Base-by-base conservation (phyloP, 176 grass and related monocot species). In the Phyllostachys edulis region DNA sequence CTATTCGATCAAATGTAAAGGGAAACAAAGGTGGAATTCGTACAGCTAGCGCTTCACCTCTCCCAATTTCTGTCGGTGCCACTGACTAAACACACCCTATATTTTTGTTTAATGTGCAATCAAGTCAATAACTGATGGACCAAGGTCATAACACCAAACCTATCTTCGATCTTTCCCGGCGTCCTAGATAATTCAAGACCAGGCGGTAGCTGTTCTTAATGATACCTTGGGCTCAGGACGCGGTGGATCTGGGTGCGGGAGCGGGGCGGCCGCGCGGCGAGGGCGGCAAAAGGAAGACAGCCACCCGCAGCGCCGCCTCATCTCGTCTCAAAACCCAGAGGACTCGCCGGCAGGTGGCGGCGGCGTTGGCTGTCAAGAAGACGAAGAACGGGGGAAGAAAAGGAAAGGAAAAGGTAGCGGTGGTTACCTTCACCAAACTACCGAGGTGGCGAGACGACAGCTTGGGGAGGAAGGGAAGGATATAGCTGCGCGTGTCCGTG, bases 301-400 rank as follows among this genome's bases (percentile, higher is more conserved):
- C 63, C 85, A 91, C 42, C 89, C 65, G 64, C 83, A 90, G 55
- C 78, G 83, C 72, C 38, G 62, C 65, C 73, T 78, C 88, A 86
- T 82, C 56, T 77, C 78, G 72, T 86, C 78, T 9, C 21, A 37
- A 63, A 11, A 11, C 71, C 42, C 70, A 26, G 60, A 18, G 13
- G 4, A 13, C 47, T 15, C 7, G 18, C 7, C 47, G 29, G 32
- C 32, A 34, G 32, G 38, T 63, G 23, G 51, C 64, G 74, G 44
- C 45, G 14, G 54, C 54, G 51, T 7, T 54, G 20, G 80, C 26
- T 63, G 20, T 27, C 69, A 59, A 74, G 75, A 80, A 74, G 60
- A 60, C 27, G 62, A 76, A 50, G 46, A 21, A 32, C 66, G 62
- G 54, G 37, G 62, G 65, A 36, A 17, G 24, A 38, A 40, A 52